Percentiles rank a stretch among this genome's conserved stretches.
phyloP scores from a whole-genome alignment of 805 yeast species.

The Nakazawaea sp. region DNA sequence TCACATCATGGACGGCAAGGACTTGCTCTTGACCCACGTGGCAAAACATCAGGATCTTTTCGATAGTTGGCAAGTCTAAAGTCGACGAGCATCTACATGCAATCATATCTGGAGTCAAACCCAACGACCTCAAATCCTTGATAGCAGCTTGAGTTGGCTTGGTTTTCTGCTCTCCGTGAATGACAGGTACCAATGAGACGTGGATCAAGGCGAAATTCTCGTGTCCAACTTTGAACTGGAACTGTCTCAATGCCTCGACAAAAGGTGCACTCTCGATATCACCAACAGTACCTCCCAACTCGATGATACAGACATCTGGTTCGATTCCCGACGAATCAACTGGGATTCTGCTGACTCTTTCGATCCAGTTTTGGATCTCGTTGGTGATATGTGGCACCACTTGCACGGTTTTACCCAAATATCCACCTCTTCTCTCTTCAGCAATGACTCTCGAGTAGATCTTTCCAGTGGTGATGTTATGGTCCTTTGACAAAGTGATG shows the following conservation, averaged over 20 bases:
- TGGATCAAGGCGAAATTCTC: conserved; percentile 95
- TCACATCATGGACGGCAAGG: conserved; percentile 92
- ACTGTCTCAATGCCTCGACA: conserved; percentile 97
- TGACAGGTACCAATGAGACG: conserved; percentile 95
- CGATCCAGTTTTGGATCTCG: conserved; percentile 98
- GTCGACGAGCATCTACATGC: conserved; percentile 93
- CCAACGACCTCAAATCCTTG: conserved; percentile 91
- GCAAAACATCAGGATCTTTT: conserved; percentile 97
- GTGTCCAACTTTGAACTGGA: conserved; percentile 92
- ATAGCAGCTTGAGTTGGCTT: conserved; percentile 99
- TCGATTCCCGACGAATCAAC: conserved; percentile 83
- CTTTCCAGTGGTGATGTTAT: conserved; percentile 97
- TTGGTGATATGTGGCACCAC: conserved; percentile 97
- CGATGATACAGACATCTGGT: conserved; percentile 96
- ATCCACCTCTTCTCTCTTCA: conserved; percentile 93
- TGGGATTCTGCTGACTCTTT: conserved; percentile 83
- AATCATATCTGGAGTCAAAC: conserved; percentile 92
- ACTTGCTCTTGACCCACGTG: conserved; percentile 99
- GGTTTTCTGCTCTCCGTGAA: conserved; percentile 98
- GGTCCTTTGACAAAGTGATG: conserved; percentile 87
- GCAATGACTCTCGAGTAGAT: conserved; percentile 92
- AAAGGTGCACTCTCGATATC: conserved; percentile 98
- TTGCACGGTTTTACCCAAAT: conserved; percentile 98
- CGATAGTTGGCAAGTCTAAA: conserved; percentile 79
- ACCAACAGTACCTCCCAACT: conserved; percentile 99